phyloP scores from a whole-genome alignment of 108 stramenopile species.

The Heterococcus sp. region DNA sequence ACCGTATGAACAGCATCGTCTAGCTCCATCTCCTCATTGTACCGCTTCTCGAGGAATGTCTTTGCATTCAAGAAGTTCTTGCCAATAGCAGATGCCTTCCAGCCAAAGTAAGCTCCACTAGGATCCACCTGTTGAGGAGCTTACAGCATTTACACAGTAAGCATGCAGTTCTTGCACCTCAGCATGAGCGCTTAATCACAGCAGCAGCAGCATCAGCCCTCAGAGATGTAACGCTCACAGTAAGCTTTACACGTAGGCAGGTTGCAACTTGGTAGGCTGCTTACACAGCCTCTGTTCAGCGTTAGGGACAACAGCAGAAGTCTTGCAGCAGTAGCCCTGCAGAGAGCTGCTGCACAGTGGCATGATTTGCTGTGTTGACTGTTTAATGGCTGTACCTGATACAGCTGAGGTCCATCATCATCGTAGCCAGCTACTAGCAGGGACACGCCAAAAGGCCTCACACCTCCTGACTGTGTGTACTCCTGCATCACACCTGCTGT shows the following conservation, averaged over 20 bases:
- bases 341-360: too few species aligned
- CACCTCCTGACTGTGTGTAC: conserved; percentile 85
- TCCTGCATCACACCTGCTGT: conserved; percentile 97
- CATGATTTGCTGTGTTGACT: too few species aligned
- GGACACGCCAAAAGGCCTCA: conserved; percentile 92
- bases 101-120: conserved; percentile 93
- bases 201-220: too few species aligned
- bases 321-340: too few species aligned
- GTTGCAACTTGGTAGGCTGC: too few species aligned
- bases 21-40: conserved; percentile 77
- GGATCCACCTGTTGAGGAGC: conserved; percentile 92
- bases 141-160: not conserved
- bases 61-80: conserved; percentile 96
- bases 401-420: conserved; percentile 89
- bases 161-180: too few species aligned
- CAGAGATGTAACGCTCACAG: not conserved
- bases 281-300: too few species aligned
- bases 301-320: too few species aligned
- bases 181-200: not conserved
- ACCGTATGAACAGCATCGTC: conserved; percentile 97
- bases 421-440: conserved; percentile 92
- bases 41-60: conserved; percentile 95
- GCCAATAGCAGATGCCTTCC: conserved; percentile 99
- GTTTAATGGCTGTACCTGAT: conserved; percentile 63
- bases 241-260: not conserved